These are phyloP conservation scores for Trametes polyzona DNA, from an alignment of 1,284 basidiomycete genomes.

Conservation along the genomic window DNA sequence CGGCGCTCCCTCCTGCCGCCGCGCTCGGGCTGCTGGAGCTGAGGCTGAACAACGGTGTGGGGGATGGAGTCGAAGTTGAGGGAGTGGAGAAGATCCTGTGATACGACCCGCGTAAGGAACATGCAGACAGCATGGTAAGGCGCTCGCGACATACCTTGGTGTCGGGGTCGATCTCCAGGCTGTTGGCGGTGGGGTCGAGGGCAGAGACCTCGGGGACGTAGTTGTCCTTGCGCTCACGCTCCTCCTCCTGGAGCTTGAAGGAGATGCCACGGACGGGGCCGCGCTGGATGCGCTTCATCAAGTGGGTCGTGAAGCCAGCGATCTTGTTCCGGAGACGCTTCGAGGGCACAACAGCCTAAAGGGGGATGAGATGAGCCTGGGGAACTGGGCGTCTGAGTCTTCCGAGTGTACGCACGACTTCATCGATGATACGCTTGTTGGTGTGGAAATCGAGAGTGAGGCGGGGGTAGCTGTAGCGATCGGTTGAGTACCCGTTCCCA, in stretches of 20 bases:
- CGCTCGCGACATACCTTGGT: slow-evolving; percentile 72
- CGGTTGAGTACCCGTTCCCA: background rate
- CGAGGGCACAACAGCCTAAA: slow-evolving; percentile 92
- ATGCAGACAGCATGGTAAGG: background rate
- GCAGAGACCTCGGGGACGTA: slow-evolving; percentile 97
- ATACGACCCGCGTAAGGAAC: background rate
- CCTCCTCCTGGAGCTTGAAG: slow-evolving; percentile 99
- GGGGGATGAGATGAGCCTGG: slow-evolving; percentile 10
- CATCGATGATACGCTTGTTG: slow-evolving; percentile 99
- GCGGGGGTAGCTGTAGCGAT: slow-evolving; percentile 78
- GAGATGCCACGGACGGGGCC: slow-evolving; percentile 99
- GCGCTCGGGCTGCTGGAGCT: slow-evolving; percentile 75
- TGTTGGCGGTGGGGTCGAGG: slow-evolving; percentile 76
- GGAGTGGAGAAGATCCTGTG: slow-evolving; percentile 80
- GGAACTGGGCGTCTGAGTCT: background rate
- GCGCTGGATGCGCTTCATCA: slow-evolving; percentile 99
- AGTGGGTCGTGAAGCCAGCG: slow-evolving; percentile 98
- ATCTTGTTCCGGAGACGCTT: slow-evolving; percentile 99
- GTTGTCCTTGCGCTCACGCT: slow-evolving; percentile 99
- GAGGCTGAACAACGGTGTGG: slow-evolving; percentile 71
- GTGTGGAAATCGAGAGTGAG: slow-evolving; percentile 98
- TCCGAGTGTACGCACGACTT: slow-evolving; percentile 74
- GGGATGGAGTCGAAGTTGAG: slow-evolving; percentile 92
- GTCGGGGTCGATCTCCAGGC: slow-evolving; percentile 87
- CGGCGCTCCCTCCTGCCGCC: slow-evolving; percentile 76